Evolutionary conservation across 2,329 filamentous ascomycete genomes (phyloP).

Genomic region (Beauveria scarabaeidicola): DNA sequence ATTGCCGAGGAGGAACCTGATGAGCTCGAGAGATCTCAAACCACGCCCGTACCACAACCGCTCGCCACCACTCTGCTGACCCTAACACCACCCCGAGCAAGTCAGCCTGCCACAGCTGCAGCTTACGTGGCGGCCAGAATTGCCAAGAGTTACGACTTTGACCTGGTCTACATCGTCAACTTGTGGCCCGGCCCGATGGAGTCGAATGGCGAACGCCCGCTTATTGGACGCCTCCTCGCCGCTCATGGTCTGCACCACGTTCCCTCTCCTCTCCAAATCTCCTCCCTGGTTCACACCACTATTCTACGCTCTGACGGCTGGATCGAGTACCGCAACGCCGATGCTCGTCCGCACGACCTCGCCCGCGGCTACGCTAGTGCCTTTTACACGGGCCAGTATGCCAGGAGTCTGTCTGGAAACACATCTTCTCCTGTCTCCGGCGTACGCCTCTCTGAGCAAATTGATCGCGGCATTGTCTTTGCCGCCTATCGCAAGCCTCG

Average conservation of each 20-base stretch:
- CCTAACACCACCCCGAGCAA: slow-evolving; percentile 36
- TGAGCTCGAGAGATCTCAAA: slow-evolving; percentile 15
- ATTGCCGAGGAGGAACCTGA: slow-evolving; percentile 38
- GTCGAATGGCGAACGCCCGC: slow-evolving; percentile 13
- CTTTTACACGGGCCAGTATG: slow-evolving; percentile 38
- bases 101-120: slow-evolving; percentile 36
- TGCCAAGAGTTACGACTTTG: slow-evolving; percentile 47
- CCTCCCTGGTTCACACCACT: slow-evolving; percentile 38
- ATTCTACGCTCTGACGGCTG: slow-evolving; percentile 42
- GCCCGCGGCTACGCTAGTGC: slow-evolving; percentile 44
- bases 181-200: slow-evolving; percentile 40
- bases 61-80: slow-evolving; percentile 30
- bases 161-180: slow-evolving; percentile 51
- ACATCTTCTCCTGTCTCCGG: slow-evolving; percentile 20
- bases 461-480: slow-evolving; percentile 47
- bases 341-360: slow-evolving; percentile 35
- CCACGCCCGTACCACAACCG: slow-evolving; percentile 18
- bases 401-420: slow-evolving; percentile 19
- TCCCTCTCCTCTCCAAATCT: slow-evolving; percentile 44
- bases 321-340: slow-evolving; percentile 42
- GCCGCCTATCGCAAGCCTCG: slow-evolving; percentile 45
- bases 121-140: slow-evolving; percentile 48
- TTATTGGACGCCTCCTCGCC: slow-evolving; percentile 45
- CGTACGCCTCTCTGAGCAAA: slow-evolving; percentile 18
- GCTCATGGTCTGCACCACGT: slow-evolving; percentile 45